Conservation (phyloP, 176 grass and related monocot species). For the Dactylis glomerata region DNA sequence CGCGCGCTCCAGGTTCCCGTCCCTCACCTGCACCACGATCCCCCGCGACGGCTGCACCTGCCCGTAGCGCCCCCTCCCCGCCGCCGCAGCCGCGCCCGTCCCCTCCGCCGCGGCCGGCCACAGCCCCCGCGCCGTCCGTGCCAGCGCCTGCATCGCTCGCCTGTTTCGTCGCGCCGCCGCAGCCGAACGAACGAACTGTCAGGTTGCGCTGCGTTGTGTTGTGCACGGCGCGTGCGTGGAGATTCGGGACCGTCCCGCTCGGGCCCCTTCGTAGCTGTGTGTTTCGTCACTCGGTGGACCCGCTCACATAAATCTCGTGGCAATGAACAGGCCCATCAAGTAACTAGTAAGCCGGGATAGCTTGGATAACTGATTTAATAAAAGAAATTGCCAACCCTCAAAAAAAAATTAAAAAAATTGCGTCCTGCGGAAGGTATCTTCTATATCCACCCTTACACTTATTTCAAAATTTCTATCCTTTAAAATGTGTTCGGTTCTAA, state of each 20-base stretch:
- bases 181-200: background rate
- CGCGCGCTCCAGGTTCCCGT: slow-evolving; percentile 88
- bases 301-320: too few species aligned
- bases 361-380: too few species aligned
- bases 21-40: slow-evolving; percentile 70
- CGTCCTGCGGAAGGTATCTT: too few species aligned
- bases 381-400: too few species aligned
- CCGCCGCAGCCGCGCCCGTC: background rate
- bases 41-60: slow-evolving; percentile 49
- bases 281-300: too few species aligned
- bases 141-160: slow-evolving; percentile 36
- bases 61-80: background rate
- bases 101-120: background rate
- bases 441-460: too few species aligned
- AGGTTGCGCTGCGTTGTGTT: background rate
- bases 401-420: too few species aligned
- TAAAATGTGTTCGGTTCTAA: too few species aligned
- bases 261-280: background rate
- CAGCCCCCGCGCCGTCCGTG: slow-evolving; percentile 5
- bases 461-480: too few species aligned
- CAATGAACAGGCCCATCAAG: too few species aligned
- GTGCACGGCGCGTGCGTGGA: background rate
- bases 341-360: too few species aligned
- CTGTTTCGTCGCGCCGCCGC: slow-evolving; percentile 19
- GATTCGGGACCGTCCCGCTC: background rate